Conservation (phyloP, 805 yeast genomes). For the Candida berthetii region DNA sequence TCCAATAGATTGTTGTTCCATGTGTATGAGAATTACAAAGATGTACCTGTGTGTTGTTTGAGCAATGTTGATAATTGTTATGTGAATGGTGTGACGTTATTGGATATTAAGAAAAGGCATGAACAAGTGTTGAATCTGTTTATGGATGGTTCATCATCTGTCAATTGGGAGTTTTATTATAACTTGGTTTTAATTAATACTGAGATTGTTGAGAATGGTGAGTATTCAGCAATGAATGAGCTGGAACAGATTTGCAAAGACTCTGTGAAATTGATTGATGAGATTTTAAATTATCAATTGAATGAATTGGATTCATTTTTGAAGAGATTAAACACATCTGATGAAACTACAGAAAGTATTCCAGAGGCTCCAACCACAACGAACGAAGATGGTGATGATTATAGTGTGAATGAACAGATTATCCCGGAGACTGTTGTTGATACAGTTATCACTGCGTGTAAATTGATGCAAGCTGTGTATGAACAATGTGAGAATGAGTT, state of each 20-base stretch:
- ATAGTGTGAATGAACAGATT: slow-evolving; percentile 17
- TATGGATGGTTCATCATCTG: slow-evolving; percentile 5
- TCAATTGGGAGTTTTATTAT: slow-evolving; percentile 21
- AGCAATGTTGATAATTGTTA: slow-evolving; percentile 22
- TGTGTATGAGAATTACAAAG: slow-evolving; percentile 46
- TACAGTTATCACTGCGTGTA: slow-evolving; percentile 6
- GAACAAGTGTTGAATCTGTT: slow-evolving; percentile 1
- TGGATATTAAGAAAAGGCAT: slow-evolving; percentile 11
- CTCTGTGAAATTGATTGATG: slow-evolving; percentile 4
- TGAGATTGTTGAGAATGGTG: slow-evolving; percentile 7
- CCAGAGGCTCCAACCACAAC: slow-evolving; percentile 8
- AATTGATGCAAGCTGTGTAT: slow-evolving; percentile 6
- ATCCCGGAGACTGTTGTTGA: slow-evolving; percentile 17
- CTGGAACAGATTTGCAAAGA: slow-evolving; percentile 4
- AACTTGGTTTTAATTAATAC: slow-evolving; percentile 14
- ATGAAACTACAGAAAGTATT: slow-evolving; percentile 10
- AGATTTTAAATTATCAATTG: slow-evolving; percentile 10
- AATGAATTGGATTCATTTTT: slow-evolving; percentile 13
- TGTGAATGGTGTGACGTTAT: slow-evolving; percentile 1
- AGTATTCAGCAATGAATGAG: slow-evolving; percentile 11
- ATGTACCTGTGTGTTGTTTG: slow-evolving; percentile 29
- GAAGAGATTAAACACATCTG: slow-evolving; percentile 9
- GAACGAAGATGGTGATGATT: slow-evolving; percentile 10
- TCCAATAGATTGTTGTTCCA: slow-evolving; percentile 51
- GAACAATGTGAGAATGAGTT: slow-evolving; percentile 7